Evolutionary conservation across 805 yeast genomes (phyloP), one percentile per base, ranked within the genome.

Genomic region (Candida maesae): DNA sequence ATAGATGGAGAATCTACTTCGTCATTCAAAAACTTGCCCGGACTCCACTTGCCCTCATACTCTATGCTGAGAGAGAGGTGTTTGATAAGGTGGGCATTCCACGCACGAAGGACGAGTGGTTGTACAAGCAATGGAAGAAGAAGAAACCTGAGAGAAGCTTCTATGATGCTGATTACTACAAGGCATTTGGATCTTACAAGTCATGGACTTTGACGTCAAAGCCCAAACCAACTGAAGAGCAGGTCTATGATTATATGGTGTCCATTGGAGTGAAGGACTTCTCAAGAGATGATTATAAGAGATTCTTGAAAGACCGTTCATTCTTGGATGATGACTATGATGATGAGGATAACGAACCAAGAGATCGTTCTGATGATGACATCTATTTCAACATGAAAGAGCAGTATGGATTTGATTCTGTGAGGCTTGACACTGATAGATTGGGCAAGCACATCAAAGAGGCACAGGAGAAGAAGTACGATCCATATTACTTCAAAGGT

Each of bases 321-420:
- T 28, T 25, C 16, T 35, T 36, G 36, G 36, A 41, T 14, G n/a
- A 41, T 36, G n/a, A 19, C 28, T 5, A 26, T 24, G 3, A 20
- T n/a, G n/a, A n/a, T n/a, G n/a, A n/a, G n/a, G n/a, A n/a, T n/a
- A n/a, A n/a, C n/a, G n/a, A n/a, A n/a, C n/a, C n/a, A n/a, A n/a
- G 35, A 6, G 41, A 19, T 11, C 17, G 16, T 5, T 12, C 21
- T 2, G 36, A 33, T 10, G 42, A 36, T 14, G 46, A 36, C 6
- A 26, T 41, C 12, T 9, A 29, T 5, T 50, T 53, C 36, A 51
- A 49, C 29, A 33, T 46, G 34, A 41, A 49, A 12, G 56, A 53
- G 23, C 46, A 52, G n/a, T 55, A 34, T 39, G 55, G 57, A 4
- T 52, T 53, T 35, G 51, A 53, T 33, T 19, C 43, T 2, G 50